Conservation (phyloP, 2,329 filamentous ascomycete species). For the Trichophyton equinum region DNA sequence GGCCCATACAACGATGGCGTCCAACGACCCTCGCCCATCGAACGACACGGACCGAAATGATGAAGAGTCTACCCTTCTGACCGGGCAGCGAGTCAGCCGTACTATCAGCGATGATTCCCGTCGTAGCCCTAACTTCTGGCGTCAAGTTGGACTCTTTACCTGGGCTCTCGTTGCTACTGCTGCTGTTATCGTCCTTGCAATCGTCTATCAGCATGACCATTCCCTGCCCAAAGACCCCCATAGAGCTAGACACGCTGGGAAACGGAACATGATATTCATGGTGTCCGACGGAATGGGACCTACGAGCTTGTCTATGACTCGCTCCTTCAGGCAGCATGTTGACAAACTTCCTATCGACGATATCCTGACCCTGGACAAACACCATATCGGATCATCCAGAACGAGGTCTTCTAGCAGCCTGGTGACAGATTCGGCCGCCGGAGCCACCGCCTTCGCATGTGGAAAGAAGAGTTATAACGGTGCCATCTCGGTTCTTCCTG, state of each 20-base stretch:
- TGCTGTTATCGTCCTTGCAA: constrained; percentile 64
- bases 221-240: constrained; percentile 19
- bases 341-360: constrained; percentile 62
- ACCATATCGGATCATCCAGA: constrained; percentile 80
- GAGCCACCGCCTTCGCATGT: constrained; percentile 91
- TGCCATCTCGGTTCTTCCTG: constrained; percentile 78
- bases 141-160: constrained; percentile 62
- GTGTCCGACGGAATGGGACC: constrained; percentile 98
- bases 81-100: constrained; percentile 38
- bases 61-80: constrained; percentile 50
- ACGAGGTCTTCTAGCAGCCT: constrained; percentile 74
- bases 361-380: constrained; percentile 66
- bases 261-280: constrained; percentile 97
- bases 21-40: constrained; percentile 33
- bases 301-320: constrained; percentile 72
- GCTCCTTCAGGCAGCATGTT: constrained; percentile 70
- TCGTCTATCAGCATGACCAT: constrained; percentile 56
- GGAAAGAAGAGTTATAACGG: constrained; percentile 92
- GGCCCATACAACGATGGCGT: constrained; percentile 1
- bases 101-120: constrained; percentile 14
- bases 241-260: constrained; percentile 43
- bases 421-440: constrained; percentile 92
- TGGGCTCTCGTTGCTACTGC: constrained; percentile 77
- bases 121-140: constrained; percentile 47
- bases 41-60: constrained; percentile 45